These are phyloP conservation scores for Chrysoporthe cubensis DNA, from an alignment of 2,329 filamentous ascomycete genomes.

Conservation along the genomic window DNA sequence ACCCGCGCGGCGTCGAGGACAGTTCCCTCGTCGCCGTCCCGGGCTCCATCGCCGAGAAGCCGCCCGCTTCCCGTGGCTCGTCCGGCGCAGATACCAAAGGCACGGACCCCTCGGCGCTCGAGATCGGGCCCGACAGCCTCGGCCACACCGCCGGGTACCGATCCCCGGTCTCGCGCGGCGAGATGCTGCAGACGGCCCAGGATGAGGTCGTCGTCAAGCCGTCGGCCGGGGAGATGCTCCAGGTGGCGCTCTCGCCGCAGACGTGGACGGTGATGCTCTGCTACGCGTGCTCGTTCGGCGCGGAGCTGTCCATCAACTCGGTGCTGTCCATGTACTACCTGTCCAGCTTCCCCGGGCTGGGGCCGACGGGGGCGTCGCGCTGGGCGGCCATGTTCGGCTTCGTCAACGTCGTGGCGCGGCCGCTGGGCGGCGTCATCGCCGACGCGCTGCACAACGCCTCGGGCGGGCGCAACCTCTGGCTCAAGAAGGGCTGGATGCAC, in stretches of 20 bases:
- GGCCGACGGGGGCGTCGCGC: conserved; percentile 59
- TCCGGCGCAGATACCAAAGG: conserved; percentile 36
- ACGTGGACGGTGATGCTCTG: conserved; percentile 58
- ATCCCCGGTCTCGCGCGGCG: conserved; percentile 50
- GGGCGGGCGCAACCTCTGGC: conserved; percentile 42
- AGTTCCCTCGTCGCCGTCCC: conserved; percentile 53
- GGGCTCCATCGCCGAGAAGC: conserved; percentile 50
- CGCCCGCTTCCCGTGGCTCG: conserved; percentile 33
- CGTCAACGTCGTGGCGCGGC: conserved; percentile 70
- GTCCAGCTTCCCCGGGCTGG: conserved; percentile 61
- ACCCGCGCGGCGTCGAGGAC: conserved; percentile 49
- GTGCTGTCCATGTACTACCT: conserved; percentile 63
- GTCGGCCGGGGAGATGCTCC: conserved; percentile 51
- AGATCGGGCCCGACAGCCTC: conserved; percentile 39
- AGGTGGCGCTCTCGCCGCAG: conserved; percentile 55
- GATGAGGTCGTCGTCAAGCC: conserved; percentile 61
- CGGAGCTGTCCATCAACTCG: conserved; percentile 65
- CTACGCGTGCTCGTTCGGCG: conserved; percentile 68
- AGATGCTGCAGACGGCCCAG: conserved; percentile 59
- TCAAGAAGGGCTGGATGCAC: conserved; percentile 62
- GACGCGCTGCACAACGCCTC: conserved; percentile 53
- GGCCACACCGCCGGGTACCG: conserved; percentile 46
- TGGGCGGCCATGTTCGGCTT: conserved; percentile 77
- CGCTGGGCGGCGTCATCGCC: conserved; percentile 63
- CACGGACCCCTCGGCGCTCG: conserved; percentile 36